Base-by-base conservation (phyloP, 2,329 filamentous ascomycete genomes). In the Cercospora sp. region DNA sequence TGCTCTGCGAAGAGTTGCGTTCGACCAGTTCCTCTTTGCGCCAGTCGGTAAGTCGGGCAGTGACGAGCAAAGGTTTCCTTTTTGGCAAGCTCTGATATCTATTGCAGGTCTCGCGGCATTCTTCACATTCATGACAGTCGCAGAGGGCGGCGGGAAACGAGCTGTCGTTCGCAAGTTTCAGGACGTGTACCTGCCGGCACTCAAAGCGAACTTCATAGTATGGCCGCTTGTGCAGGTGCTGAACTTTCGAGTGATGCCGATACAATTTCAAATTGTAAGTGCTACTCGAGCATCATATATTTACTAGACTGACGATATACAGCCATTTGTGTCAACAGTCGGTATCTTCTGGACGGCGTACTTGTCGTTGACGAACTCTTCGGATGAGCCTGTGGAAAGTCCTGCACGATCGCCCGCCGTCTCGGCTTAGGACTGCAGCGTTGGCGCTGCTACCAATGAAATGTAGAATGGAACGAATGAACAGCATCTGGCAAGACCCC, bases 341-440 rank as follows among this genome's bases (percentile, higher is more conserved):
- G 94, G 94, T 85, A 98, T 98, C 75, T 93, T 93, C 36, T 98
- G 94, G 95, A 98, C 95, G 10, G 94, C 94, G 20, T 99, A 97
- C 80, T 88, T 99, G 10, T 97, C 94, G 2, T 86, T 99, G 62
- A 92, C 91, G 69, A 98, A 98, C 81, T 90, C 93, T 5, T 85
- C 93, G 2, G 93, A 96, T 68, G 91, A 94, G 63, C 85, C 83
- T 13, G 69, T 75, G 57, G 72, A 67, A 48, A 73, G 65, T 48
- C 65, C 71, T 69, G 63, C 36, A 51, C 66, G 65, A 48, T 68
- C 67, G 26, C 69, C 68, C 26, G 63, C 63, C 7, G 45, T 62
- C 67, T 69, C 65, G 63, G 70, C 67, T 65, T 71, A 58, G 51
- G 42, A 18, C 33, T 45, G 62, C 62, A 57, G 59, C 36, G 33